Percentiles rank a stretch among this genome's conserved stretches.
Evolutionary conservation across 2,329 filamentous ascomycete genomes (phyloP).

Genomic region (Beauveria brongniartii): DNA sequence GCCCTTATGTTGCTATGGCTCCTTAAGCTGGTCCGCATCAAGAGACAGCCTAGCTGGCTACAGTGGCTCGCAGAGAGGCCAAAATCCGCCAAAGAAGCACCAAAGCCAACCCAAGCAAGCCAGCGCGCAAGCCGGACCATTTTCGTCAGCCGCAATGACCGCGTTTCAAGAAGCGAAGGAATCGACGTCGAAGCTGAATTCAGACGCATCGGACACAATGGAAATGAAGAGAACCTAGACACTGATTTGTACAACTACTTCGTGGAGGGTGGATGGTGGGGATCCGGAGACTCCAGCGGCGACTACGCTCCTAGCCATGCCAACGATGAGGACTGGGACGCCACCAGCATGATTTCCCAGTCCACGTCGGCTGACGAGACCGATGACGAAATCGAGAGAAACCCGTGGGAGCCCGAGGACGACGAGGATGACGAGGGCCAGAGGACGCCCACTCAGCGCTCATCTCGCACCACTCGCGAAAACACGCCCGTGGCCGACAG

Average conservation of each 20-base stretch:
- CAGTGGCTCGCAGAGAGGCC: constrained; percentile 41
- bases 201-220: constrained; percentile 42
- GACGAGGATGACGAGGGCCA: constrained; percentile 46
- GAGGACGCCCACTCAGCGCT: constrained; percentile 66
- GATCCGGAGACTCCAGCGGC: constrained; percentile 69
- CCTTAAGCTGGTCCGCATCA: constrained; percentile 37
- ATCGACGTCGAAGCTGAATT: constrained; percentile 79
- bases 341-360: constrained; percentile 69
- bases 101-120: constrained; percentile 6
- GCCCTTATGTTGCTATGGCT: constrained; percentile 44
- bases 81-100: constrained; percentile 19
- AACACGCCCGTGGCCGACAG: constrained; percentile 52
- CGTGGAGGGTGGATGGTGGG: constrained; percentile 77
- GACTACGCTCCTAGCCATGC: constrained; percentile 55
- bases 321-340: constrained; percentile 56
- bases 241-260: constrained; percentile 76
- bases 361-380: constrained; percentile 23
- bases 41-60: constrained; percentile 42
- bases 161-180: constrained; percentile 50
- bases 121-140: constrained; percentile 9
- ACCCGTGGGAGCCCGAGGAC: constrained; percentile 25
- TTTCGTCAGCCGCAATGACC: constrained; percentile 36
- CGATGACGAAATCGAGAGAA: constrained; percentile 23
- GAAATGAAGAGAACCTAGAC: constrained; percentile 60
- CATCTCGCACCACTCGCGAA: constrained; percentile 40